Conservation (phyloP, 2,329 filamentous ascomycete genomes). For the Fusarium multiceps region DNA sequence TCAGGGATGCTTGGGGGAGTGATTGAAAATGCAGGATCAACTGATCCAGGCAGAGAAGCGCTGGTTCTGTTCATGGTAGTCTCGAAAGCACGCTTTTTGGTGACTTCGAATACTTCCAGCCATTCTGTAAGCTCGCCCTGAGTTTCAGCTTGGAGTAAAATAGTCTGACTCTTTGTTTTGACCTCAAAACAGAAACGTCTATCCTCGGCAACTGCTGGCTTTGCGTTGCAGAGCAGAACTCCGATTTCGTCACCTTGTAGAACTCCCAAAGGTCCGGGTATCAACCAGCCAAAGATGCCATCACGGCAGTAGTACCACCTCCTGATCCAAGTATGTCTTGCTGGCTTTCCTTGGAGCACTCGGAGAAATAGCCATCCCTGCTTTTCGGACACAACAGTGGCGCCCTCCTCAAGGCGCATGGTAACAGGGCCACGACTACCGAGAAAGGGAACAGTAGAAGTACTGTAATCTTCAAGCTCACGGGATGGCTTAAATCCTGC, state of each 20-base stretch:
- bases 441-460: constrained; percentile 89
- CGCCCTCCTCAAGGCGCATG: constrained; percentile 65
- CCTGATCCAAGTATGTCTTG: constrained; percentile 87
- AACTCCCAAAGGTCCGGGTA: constrained; percentile 86
- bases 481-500: constrained; percentile 80
- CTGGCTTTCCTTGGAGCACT: constrained; percentile 85
- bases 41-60: constrained; percentile 58
- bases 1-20: constrained; percentile 88
- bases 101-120: constrained; percentile 92
- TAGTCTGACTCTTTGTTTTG: constrained; percentile 93
- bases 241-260: constrained; percentile 97
- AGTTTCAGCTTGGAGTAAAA: constrained; percentile 91
- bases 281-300: constrained; percentile 94
- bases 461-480: constrained; percentile 91
- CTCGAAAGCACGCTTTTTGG: constrained; percentile 92
- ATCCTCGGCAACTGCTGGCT: constrained; percentile 91
- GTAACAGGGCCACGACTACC: constrained; percentile 76
- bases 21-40: constrained; percentile 89
- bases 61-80: constrained; percentile 68
- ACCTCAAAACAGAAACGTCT: constrained; percentile 97
- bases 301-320: constrained; percentile 97
- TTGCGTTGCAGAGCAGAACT: constrained; percentile 91
- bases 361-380: constrained; percentile 94
- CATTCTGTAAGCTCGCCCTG: constrained; percentile 93
- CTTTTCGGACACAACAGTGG: constrained; percentile 75